phyloP scores from a whole-genome alignment of 2,329 filamentous ascomycete species.

The Penicillium sp. region DNA sequence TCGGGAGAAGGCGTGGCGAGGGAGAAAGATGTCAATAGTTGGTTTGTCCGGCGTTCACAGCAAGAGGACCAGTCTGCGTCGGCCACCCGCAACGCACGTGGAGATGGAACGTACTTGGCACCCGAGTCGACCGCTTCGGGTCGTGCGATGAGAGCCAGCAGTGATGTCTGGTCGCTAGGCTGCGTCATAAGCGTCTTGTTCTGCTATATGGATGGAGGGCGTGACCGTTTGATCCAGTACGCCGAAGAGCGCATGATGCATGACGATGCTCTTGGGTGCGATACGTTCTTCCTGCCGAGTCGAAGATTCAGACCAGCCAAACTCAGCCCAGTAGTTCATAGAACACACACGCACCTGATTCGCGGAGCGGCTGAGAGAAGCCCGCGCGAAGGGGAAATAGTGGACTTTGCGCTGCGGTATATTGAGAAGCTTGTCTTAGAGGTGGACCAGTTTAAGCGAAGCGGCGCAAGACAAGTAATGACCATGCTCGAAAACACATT shows the following conservation, averaged over 20 bases:
- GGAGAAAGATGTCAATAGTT: conserved; percentile 2
- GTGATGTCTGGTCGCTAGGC: conserved; percentile 14
- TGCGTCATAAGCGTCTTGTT: conserved; percentile 8
- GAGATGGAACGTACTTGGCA: conserved; percentile 4
- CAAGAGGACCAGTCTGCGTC: background rate
- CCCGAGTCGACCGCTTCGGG: background rate
- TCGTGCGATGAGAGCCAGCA: background rate
- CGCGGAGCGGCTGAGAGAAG: background rate
- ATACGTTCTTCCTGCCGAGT: background rate
- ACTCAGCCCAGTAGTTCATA: background rate
- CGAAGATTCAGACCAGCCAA: background rate
- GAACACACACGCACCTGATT: background rate
- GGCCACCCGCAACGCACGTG: background rate
- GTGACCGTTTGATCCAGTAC: background rate
- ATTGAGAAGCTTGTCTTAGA: background rate
- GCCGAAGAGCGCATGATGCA: background rate
- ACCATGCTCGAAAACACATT: background rate
- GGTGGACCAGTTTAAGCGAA: background rate
- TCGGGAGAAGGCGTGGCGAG: background rate
- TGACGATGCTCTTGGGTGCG: background rate
- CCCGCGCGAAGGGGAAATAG: background rate
- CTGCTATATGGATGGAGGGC: background rate
- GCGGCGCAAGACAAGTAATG: background rate
- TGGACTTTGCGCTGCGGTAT: background rate
- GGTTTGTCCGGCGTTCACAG: background rate